Conservation (phyloP, 768 basidiomycete genomes). For the Auricularia cornea region DNA sequence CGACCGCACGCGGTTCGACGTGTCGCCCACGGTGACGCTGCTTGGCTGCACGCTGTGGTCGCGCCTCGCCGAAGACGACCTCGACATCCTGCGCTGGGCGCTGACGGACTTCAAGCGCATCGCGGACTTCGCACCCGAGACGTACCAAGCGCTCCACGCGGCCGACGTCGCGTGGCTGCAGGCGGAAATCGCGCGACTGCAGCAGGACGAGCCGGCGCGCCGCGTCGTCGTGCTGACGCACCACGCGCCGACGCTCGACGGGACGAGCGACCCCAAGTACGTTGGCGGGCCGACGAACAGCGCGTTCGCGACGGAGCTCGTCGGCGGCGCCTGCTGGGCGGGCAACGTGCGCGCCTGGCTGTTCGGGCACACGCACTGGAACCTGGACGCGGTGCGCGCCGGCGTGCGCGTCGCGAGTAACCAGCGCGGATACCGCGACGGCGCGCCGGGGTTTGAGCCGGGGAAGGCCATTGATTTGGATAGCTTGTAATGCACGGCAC, state of each 20-base stretch:
- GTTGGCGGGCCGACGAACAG: conserved; percentile 17
- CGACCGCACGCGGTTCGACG: conserved; percentile 26
- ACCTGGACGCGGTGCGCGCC: conserved; percentile 26
- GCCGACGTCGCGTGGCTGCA: conserved; percentile 29
- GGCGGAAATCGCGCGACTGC: conserved; percentile 16
- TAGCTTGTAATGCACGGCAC: too few relatives aligned
- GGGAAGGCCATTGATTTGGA: background rate
- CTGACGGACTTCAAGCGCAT: conserved; percentile 30
- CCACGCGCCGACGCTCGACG: conserved; percentile 31
- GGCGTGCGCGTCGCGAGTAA: conserved; percentile 30
- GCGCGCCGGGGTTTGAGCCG: background rate
- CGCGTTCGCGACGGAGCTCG: conserved; percentile 27
- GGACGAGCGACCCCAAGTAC: conserved; percentile 26
- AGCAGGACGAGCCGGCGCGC: conserved; percentile 20
- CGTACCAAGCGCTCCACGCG: conserved; percentile 18
- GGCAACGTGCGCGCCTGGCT: conserved; percentile 26
- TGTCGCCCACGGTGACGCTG: conserved; percentile 25
- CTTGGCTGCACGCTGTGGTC: conserved; percentile 37
- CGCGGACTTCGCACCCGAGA: conserved; percentile 16
- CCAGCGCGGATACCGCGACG: conserved; percentile 25
- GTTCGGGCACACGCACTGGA: conserved; percentile 36
- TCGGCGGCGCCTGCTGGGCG: conserved; percentile 19
- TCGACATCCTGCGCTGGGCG: conserved; percentile 19
- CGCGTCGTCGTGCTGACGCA: conserved; percentile 31
- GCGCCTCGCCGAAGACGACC: conserved; percentile 19